These are phyloP conservation scores for Hygrophoropsis aurantiaca DNA, from an alignment of 768 basidiomycete genomes.

Conservation along the genomic window DNA sequence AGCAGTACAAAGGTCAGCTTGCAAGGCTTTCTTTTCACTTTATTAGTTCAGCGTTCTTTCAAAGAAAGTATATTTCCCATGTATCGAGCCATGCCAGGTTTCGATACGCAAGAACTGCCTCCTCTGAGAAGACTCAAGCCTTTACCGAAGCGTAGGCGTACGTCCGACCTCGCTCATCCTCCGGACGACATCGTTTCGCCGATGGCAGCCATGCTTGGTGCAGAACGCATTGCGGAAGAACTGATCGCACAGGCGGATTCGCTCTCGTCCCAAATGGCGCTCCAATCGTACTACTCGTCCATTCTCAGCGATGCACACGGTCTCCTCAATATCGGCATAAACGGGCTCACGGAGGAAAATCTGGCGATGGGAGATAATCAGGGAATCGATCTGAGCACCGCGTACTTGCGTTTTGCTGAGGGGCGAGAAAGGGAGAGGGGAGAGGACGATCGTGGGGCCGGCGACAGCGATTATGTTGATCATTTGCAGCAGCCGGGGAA, in stretches of 20 bases:
- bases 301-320: constrained; percentile 49
- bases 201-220: constrained; percentile 35
- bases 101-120: constrained; percentile 66
- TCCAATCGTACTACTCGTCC: constrained; percentile 66
- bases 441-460: constrained; percentile 53
- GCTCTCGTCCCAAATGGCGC: constrained; percentile 56
- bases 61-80: constrained; percentile 30
- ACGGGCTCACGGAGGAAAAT: constrained; percentile 16
- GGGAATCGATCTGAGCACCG: constrained; percentile 24
- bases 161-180: constrained; percentile 30
- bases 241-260: constrained; percentile 57
- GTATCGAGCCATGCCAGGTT: constrained; percentile 57
- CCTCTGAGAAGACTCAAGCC: constrained; percentile 70
- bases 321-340: constrained; percentile 31
- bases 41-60: constrained; percentile 14
- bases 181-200: constrained; percentile 28
- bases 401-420: constrained; percentile 23
- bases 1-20: constrained; percentile 13
- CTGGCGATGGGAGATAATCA: constrained; percentile 19
- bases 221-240: constrained; percentile 54
- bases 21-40: constrained; percentile 3
- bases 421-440: constrained; percentile 30
- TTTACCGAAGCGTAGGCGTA: constrained; percentile 73
- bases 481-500: constrained; percentile 77
- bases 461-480: constrained; percentile 64